Evolutionary conservation across 306 rosid species (phyloP).

Genomic region (Pyrus bretschneideri): DNA sequence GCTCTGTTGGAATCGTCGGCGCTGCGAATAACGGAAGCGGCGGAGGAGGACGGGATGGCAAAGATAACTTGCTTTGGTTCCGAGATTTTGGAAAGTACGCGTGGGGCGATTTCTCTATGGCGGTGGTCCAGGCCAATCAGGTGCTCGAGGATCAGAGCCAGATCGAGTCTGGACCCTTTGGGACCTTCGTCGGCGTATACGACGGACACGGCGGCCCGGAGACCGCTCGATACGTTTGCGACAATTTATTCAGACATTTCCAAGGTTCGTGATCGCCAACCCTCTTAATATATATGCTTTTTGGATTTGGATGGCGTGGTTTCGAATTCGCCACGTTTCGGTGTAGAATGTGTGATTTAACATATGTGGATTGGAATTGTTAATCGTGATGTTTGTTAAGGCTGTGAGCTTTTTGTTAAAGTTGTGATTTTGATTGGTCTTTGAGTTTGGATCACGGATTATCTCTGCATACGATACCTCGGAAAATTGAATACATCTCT

Average conservation of each 20-base stretch:
- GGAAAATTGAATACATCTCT: background rate
- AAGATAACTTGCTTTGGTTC: conserved; percentile 68
- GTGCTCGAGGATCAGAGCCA: conserved; percentile 86
- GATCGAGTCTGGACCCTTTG: conserved; percentile 79
- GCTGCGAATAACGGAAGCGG: conserved; percentile 11
- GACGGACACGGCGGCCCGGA: conserved; percentile 93
- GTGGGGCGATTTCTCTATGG: conserved; percentile 81
- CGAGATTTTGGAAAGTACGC: conserved; percentile 55
- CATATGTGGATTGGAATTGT: conserved; percentile 19
- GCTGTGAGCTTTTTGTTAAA: background rate
- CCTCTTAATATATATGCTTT: background rate
- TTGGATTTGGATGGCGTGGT: conserved; percentile 9
- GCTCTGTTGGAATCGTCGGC: conserved; percentile 38
- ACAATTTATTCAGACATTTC: conserved; percentile 59
- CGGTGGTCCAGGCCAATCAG: conserved; percentile 82
- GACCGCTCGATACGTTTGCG: conserved; percentile 71
- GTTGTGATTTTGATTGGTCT: conserved; percentile 18
- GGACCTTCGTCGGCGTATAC: conserved; percentile 79
- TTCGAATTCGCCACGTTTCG: conserved; percentile 23
- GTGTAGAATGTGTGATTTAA: background rate
- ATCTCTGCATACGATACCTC: conserved; percentile 6
- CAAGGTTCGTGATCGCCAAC: conserved; percentile 46
- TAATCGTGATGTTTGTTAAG: conserved; percentile 18
- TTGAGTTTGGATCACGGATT: conserved; percentile 18
- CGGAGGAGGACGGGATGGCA: conserved; percentile 45